Base-by-base conservation (phyloP, 2,329 filamentous ascomycete genomes). In the Colletotrichum spaethianum region DNA sequence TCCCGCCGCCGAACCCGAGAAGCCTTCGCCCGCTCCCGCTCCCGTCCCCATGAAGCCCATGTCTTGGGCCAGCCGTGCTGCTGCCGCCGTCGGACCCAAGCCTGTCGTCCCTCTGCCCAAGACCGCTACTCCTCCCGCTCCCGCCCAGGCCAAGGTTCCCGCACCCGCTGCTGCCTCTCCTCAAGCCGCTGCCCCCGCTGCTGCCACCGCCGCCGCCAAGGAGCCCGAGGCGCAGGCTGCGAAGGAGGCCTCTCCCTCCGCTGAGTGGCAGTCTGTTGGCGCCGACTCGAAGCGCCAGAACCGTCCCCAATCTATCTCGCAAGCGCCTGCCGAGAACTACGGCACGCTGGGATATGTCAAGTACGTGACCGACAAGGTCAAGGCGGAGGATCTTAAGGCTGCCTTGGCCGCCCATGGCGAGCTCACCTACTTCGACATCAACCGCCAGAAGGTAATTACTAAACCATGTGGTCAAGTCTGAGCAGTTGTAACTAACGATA, bases 311-410 rank as follows among this genome's bases (percentile, higher is more conserved):
- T 90, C 91, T 66, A 87, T 90, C 76, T 86, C 90, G 67, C 86
- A 86, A 62, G 82, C 87, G 33, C 82, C 85, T n/a, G 80, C 85
- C 57, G 93, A 95, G 78, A 93, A 94, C 78, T 93, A 96, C 74
- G 90, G 90, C 74, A 92, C 92, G 65, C 90, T 95, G 76, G 96
- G 93, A 26, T 98, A 98, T 83, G 94, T 99, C 83, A 98, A 98
- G 87, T 97, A 96, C 78, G 96, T 98, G 61, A 96, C 92, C 61
- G 95, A 97, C 42, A 95, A 95, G 84, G 92, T 99, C 63, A 90
- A 94, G 80, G 89, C 91, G 18, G 89, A 91, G 50, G 90, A 94
- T 57, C 87, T 99, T 72, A 92, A 89, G 82, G 87, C 88, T 64
- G 88, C 90, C 65, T 86, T 99, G 63, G 87, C 91, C 76, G 90